These are phyloP conservation scores for Quercus mongolica DNA, from an alignment of 306 rosid genomes.

Conservation along the genomic window DNA sequence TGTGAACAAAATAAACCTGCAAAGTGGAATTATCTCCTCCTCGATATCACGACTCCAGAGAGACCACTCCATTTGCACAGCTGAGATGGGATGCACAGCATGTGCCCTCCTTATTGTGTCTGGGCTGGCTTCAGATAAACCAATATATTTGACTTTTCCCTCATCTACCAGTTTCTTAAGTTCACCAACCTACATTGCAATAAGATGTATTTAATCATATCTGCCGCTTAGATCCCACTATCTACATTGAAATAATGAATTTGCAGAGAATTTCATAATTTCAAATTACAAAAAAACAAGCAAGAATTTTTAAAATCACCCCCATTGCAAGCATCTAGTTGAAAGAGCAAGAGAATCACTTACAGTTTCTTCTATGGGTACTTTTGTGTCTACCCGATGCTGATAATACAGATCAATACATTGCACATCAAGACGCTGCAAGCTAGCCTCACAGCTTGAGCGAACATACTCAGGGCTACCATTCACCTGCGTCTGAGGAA, in stretches of 20 bases:
- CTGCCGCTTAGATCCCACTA: no score
- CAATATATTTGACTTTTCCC: constrained; percentile 73
- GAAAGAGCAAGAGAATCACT: background rate
- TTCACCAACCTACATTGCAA: constrained; percentile 49
- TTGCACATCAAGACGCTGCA: constrained; percentile 65
- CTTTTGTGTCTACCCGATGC: constrained; percentile 51
- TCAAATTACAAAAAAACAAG: background rate
- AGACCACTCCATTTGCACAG: constrained; percentile 80
- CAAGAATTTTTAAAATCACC: background rate
- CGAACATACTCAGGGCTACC: constrained; percentile 82
- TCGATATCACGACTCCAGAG: constrained; percentile 81
- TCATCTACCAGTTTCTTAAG: constrained; percentile 78
- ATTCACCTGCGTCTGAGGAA: constrained; percentile 6
- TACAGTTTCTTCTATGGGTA: constrained; percentile 78
- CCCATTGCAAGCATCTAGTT: background rate
- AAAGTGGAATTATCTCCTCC: constrained; percentile 63
- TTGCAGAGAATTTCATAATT: background rate
- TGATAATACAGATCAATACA: constrained; percentile 80
- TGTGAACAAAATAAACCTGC: constrained; percentile 41
- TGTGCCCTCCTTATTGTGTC: constrained; percentile 82
- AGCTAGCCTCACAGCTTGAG: constrained; percentile 66
- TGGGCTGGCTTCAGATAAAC: constrained; percentile 73
- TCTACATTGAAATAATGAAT: no score
- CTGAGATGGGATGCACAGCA: constrained; percentile 74
- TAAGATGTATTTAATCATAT: background rate